Evolutionary conservation across 108 stramenopile genomes (phyloP).

Genomic region (Cyclotella kingstonii): DNA sequence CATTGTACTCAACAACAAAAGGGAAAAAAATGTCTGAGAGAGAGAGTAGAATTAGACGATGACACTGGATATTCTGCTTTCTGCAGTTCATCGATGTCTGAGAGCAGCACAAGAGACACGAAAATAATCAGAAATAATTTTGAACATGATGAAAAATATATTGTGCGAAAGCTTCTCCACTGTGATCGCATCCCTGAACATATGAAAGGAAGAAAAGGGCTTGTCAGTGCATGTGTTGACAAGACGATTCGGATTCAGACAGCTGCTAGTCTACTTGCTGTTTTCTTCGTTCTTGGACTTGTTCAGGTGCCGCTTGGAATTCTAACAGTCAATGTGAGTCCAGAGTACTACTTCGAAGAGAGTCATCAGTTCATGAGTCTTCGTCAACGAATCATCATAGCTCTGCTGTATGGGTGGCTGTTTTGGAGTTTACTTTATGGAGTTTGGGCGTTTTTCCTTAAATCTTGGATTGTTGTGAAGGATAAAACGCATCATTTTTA

Average conservation of each 20-base stretch:
- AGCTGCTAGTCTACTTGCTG: constrained; percentile 25
- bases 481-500: not conserved
- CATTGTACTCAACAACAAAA: not conserved
- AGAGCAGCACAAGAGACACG: not conserved
- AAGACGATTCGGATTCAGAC: constrained; percentile 43
- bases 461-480: constrained; percentile 4
- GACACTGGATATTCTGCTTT: not conserved
- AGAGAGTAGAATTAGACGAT: not conserved
- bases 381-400: not conserved
- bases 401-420: constrained; percentile 26
- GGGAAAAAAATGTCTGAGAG: not conserved
- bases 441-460: constrained; percentile 36
- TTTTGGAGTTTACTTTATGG: constrained; percentile 39
- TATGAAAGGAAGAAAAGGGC: constrained; percentile 28
- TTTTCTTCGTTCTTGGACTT: constrained; percentile 46
- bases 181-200: constrained; percentile 18
- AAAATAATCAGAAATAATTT: not conserved
- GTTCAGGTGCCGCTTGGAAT: constrained; percentile 34
- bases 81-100: not conserved
- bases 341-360: not conserved
- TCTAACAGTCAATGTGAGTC: not conserved
- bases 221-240: constrained; percentile 40
- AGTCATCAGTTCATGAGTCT: too few species aligned
- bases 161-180: constrained; percentile 41
- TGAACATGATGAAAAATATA: constrained; percentile 17